A percentile compares a stretch with the other conserved stretches of the same genome.
Conservation (phyloP, 495 filamentous ascomycete genomes). For the Aspergillus campestris region DNA sequence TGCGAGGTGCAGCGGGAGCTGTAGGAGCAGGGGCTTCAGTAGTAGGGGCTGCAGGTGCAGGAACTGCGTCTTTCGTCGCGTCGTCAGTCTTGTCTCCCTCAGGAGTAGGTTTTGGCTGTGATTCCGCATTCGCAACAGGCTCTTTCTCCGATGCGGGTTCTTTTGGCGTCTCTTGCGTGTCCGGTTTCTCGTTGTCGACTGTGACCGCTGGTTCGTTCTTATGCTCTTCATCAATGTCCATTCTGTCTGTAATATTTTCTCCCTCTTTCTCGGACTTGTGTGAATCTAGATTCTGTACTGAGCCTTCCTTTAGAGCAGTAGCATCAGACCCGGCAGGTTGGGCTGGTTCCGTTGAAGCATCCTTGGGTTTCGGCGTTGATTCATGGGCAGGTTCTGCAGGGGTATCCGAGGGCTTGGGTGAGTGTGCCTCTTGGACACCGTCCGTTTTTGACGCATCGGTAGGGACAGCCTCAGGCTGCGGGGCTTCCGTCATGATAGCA, state of each 20-base stretch:
- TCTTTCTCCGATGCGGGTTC: background rate
- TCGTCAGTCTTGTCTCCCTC: slow-evolving; percentile 1
- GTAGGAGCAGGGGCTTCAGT: slow-evolving; percentile 3
- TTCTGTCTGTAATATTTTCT: background rate
- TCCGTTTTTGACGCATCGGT: no score
- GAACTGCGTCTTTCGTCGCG: background rate
- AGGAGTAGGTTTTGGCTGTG: background rate
- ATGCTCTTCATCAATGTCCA: background rate
- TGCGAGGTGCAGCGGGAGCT: background rate
- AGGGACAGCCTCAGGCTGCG: no score
- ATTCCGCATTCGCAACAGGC: background rate
- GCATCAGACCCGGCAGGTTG: no score
- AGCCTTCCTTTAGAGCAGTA: background rate
- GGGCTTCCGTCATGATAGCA: no score
- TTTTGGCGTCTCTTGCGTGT: background rate
- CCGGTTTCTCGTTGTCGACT: background rate
- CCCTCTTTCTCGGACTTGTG: background rate
- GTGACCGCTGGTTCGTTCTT: background rate
- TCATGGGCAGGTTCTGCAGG: slow-evolving; percentile 8
- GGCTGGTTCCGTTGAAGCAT: slow-evolving; percentile 4
- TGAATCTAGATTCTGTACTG: no score
- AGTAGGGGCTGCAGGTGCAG: slow-evolving; percentile 1
- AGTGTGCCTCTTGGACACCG: background rate
- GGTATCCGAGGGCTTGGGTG: background rate
- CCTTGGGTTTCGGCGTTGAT: slow-evolving; percentile 20